phyloP scores from a whole-genome alignment of 2,329 filamentous ascomycete species.

The Neopestalotiopsis clavispora region DNA sequence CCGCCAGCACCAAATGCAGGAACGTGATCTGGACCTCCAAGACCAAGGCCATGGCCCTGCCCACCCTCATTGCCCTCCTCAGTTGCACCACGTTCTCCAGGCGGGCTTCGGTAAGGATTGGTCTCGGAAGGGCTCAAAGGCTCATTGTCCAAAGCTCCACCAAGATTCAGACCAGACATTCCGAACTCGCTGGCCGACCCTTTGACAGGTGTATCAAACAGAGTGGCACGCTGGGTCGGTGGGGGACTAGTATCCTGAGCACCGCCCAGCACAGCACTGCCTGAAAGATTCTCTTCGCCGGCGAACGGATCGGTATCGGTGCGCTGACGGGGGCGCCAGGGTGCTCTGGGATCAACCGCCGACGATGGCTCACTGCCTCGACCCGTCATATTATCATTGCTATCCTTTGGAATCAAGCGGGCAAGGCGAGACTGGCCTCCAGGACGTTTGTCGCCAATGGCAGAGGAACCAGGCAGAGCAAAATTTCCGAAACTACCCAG shows the following conservation, averaged over 20 bases:
- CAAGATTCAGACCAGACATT: constrained; percentile 64
- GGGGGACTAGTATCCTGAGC: constrained; percentile 70
- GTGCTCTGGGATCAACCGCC: constrained; percentile 43
- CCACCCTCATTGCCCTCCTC: constrained; percentile 56
- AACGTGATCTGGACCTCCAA: constrained; percentile 55
- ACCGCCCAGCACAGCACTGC: constrained; percentile 76
- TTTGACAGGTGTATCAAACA: constrained; percentile 61
- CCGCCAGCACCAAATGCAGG: constrained; percentile 44
- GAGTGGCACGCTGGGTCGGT: constrained; percentile 41
- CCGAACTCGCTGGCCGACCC: constrained; percentile 63
- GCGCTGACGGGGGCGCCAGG: constrained; percentile 65
- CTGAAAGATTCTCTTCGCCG: constrained; percentile 68
- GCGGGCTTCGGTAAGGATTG: constrained; percentile 93
- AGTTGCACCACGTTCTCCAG: constrained; percentile 72
- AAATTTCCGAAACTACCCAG: constrained; percentile 93
- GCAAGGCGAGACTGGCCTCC: constrained; percentile 84
- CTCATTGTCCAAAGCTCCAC: constrained; percentile 64
- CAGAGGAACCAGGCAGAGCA: constrained; percentile 64
- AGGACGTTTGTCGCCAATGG: constrained; percentile 74
- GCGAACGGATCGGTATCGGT: constrained; percentile 78
- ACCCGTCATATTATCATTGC: constrained; percentile 64
- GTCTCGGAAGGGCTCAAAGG: constrained; percentile 91
- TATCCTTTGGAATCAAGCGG: constrained; percentile 81
- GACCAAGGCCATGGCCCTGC: constrained; percentile 49
- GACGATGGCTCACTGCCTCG: constrained; percentile 55